Conservation (phyloP, 371 early-diverging fungal species). For the Nematocida parisii region DNA sequence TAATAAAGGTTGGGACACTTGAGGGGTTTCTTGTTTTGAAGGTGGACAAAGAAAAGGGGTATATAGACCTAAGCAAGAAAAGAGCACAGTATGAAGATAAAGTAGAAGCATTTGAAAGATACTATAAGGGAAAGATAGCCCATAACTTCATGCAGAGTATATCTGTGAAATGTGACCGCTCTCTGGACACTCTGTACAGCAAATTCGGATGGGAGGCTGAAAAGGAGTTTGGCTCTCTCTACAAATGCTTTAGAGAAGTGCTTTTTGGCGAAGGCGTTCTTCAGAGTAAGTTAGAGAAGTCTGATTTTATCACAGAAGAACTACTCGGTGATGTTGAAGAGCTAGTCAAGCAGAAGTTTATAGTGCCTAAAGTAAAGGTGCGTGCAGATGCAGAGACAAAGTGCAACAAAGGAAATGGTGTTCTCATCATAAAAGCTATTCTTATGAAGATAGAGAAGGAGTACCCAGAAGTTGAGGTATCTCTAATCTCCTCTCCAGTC, state of each 20-base stretch:
- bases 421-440: conserved; percentile 87
- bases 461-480: conserved; percentile 70
- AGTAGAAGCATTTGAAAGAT: conserved; percentile 84
- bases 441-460: conserved; percentile 81
- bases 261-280: conserved; percentile 59
- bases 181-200: conserved; percentile 80
- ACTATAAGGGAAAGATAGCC: conserved; percentile 88
- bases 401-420: conserved; percentile 90
- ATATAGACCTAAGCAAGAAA: conserved; percentile 95
- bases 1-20: conserved; percentile 87
- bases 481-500: conserved; percentile 65
- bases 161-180: conserved; percentile 78
- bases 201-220: conserved; percentile 92
- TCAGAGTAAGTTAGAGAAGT: conserved; percentile 48
- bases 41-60: conserved; percentile 97
- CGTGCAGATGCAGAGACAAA: conserved; percentile 83
- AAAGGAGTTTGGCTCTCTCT: conserved; percentile 90
- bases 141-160: conserved; percentile 78
- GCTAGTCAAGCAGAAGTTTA: conserved; percentile 63
- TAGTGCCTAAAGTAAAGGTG: conserved; percentile 62
- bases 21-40: conserved; percentile 92
- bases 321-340: conserved; percentile 47
- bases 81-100: conserved; percentile 92
- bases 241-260: conserved; percentile 82
- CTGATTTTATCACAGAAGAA: conserved; percentile 52